Evolutionary conservation across 176 grass and related monocot genomes (phyloP), one percentile per base, ranked within the genome.

Genomic region (Phyllostachys edulis): DNA sequence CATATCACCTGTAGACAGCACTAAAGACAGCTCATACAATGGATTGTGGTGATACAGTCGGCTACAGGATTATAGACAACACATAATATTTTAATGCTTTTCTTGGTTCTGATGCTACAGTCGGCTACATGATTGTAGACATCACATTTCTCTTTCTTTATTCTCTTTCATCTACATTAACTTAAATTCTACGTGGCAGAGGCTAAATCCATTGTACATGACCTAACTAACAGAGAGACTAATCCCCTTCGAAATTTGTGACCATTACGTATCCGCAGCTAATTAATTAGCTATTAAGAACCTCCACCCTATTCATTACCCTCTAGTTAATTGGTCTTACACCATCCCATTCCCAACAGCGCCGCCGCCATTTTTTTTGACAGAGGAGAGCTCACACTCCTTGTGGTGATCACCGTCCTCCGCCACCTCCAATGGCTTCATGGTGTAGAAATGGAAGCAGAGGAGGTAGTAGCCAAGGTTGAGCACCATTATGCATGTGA

Each of bases 361-460:
- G 12, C 29, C 29, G 29, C 26, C 41, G 17, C 77, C 83, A 77
- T 77, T 55, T 82, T 73, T 77, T 3, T 64, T 64, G 36, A 77
- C 18, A 16, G 71, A 46, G 44, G 88, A 47, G 36, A 90, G 83
- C 88, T 90, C 83, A 16, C 7, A 64, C 27, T 86, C 79, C 63
- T 86, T 77, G 1, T 78, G 66, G 21, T 12, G 20, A 6, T 55
- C 71, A 0, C 4, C 69, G 41, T 71, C 37, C 4, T 82, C 83
- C 1, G 83, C 64, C 32, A 57, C 9, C 55, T 82, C 94, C 50
- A 97, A 47, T 12, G 83, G 85, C 67, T 94, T 97, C 86, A 87
- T 90, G 23, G 90, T 94, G 42, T 97, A 97, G 76, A 82, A 92
- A n/a, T 23, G 71, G 75, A 93, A 89, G 70, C 94, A 97, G 27